A percentile compares a stretch with the other conserved stretches of the same genome.
Evolutionary conservation across 371 early-diverging fungal species (phyloP).

Genomic region (Mortierella sp.): DNA sequence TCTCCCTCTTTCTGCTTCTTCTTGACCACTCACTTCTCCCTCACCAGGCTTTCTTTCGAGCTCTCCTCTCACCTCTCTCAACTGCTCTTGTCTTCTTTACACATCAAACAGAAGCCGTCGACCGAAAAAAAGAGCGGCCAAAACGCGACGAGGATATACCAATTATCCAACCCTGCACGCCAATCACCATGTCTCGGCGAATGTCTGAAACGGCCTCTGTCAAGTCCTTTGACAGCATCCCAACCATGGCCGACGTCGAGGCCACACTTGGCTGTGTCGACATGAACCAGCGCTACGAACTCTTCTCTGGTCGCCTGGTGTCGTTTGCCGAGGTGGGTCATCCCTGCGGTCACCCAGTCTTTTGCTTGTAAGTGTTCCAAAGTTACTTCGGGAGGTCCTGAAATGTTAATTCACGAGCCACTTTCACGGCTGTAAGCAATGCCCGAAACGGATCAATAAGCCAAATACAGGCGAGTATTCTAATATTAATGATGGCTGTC

Average conservation of each 20-base stretch:
- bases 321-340: constrained; percentile 54
- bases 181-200: constrained; percentile 46
- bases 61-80: background rate
- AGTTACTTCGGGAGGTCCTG: background rate
- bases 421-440: background rate
- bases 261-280: constrained; percentile 54
- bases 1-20: too few relatives aligned
- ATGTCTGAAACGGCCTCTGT: constrained; percentile 52
- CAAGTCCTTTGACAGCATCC: constrained; percentile 52
- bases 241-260: constrained; percentile 55
- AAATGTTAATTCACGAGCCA: background rate
- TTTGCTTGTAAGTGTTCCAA: constrained; percentile 46
- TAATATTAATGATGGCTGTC: background rate
- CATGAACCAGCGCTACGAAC: constrained; percentile 54
- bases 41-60: background rate
- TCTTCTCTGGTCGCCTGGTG: constrained; percentile 46
- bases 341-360: constrained; percentile 54
- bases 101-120: background rate
- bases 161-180: background rate
- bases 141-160: background rate
- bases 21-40: background rate
- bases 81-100: background rate
- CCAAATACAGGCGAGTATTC: background rate
- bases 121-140: background rate
- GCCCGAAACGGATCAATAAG: background rate